phyloP scores from a whole-genome alignment of 2,329 filamentous ascomycete species.

The Aspergillus fructus region DNA sequence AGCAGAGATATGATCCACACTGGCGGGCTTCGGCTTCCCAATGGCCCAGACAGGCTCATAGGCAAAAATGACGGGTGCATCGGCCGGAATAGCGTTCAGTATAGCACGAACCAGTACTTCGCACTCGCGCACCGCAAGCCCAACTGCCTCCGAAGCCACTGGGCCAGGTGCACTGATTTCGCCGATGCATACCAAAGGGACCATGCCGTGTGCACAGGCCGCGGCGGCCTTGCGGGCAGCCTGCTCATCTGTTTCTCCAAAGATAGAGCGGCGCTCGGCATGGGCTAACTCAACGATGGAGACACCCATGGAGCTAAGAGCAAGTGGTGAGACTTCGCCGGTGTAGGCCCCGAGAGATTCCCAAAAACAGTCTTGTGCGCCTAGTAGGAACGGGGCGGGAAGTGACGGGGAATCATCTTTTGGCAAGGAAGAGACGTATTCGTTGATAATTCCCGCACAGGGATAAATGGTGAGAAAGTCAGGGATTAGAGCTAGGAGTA shows the following conservation, averaged over 20 bases:
- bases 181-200: conserved; percentile 78
- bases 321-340: conserved; percentile 70
- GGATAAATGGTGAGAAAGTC: conserved; percentile 68
- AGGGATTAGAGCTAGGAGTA: conserved; percentile 75
- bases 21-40: conserved; percentile 70
- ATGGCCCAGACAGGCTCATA: conserved; percentile 93
- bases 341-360: conserved; percentile 73
- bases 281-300: conserved; percentile 77
- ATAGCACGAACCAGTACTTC: conserved; percentile 64
- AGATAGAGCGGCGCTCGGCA: conserved; percentile 71
- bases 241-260: conserved; percentile 70
- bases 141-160: conserved; percentile 50
- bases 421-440: conserved; percentile 27
- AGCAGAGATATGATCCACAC: conserved; percentile 68
- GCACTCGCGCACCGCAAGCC: conserved; percentile 65
- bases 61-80: conserved; percentile 71
- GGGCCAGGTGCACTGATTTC: conserved; percentile 58
- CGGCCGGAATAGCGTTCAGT: conserved; percentile 58
- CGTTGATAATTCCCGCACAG: conserved; percentile 40
- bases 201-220: conserved; percentile 65
- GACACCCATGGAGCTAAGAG: conserved; percentile 67
- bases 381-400: conserved; percentile 57
- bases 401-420: conserved; percentile 27
- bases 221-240: conserved; percentile 70
- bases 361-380: conserved; percentile 74